Conservation (phyloP, 306 rosid genomes). For the Senna siamea region DNA sequence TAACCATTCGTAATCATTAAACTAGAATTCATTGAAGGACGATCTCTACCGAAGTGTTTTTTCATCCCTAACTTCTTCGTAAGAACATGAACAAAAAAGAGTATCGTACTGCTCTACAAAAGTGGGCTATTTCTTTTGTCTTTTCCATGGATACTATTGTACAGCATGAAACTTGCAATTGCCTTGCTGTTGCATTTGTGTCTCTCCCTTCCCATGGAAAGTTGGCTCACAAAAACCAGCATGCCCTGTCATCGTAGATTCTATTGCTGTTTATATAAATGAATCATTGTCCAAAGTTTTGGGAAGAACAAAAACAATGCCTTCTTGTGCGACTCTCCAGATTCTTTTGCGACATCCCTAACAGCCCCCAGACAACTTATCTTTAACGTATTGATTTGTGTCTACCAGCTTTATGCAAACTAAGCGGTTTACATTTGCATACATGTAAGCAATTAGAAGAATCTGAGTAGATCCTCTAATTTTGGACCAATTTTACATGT, state of each 20-base stretch:
- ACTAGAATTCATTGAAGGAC: too few species aligned
- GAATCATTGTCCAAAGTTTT: constrained; percentile 35
- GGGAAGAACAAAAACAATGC: constrained; percentile 25
- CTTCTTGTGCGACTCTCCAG: constrained; percentile 34
- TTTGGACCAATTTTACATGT: constrained; percentile 22
- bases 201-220: too few species aligned
- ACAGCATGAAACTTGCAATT: constrained; percentile 53
- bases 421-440: constrained; percentile 11
- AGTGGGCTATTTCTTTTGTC: too few species aligned
- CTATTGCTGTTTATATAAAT: too few species aligned
- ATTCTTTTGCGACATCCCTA: too few species aligned
- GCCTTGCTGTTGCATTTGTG: too few species aligned
- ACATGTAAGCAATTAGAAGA: neutral
- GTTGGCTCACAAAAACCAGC: constrained; percentile 42
- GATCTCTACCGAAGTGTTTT: too few species aligned
- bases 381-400: constrained; percentile 14
- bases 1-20: neutral
- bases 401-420: constrained; percentile 41
- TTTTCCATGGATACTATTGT: constrained; percentile 53
- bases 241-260: too few species aligned
- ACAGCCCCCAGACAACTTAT: too few species aligned
- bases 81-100: too few species aligned
- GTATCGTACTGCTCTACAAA: too few species aligned
- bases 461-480: neutral
- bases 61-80: too few species aligned